Conservation (phyloP, 306 rosid genomes). For the Luffa acutangula region DNA sequence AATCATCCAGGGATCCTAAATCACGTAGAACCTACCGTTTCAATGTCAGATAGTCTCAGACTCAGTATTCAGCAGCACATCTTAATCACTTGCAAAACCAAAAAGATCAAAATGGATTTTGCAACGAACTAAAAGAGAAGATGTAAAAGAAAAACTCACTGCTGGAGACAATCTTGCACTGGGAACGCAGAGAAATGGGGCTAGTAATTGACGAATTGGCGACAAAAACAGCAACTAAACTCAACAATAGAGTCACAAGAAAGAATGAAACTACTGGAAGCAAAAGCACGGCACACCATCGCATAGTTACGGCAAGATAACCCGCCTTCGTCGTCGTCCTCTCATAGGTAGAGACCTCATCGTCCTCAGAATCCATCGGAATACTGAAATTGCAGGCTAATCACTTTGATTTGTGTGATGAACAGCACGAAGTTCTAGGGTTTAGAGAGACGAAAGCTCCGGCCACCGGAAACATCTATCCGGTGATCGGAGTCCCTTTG, state of each 20-base stretch:
- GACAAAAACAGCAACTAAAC: constrained; percentile 26
- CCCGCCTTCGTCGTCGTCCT: constrained; percentile 12
- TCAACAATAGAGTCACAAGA: constrained; percentile 32
- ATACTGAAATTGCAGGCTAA: not conserved
- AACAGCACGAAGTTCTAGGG: not conserved
- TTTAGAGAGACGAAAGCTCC: constrained; percentile 15
- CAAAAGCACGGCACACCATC: constrained; percentile 34
- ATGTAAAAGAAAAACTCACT: constrained; percentile 24
- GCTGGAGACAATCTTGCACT: constrained; percentile 82
- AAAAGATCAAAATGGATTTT: too few species aligned
- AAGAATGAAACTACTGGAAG: constrained; percentile 33
- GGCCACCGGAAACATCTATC: constrained; percentile 71
- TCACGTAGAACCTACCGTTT: not conserved
- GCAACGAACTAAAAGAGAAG: not conserved
- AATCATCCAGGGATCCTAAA: not conserved
- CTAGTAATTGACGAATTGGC: constrained; percentile 41
- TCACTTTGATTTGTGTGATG: not conserved
- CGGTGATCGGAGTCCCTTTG: constrained; percentile 48
- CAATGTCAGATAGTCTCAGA: not conserved
- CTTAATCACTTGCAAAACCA: not conserved
- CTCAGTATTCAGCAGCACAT: not conserved
- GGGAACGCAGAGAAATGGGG: constrained; percentile 61
- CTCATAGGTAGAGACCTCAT: constrained; percentile 9
- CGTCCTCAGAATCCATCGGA: constrained; percentile 55
- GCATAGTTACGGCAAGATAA: constrained; percentile 23